Evolutionary conservation across 1,139 yeast species (phyloP), one percentile per base, ranked within the genome.

Genomic region (Hansenula lynferdii): DNA sequence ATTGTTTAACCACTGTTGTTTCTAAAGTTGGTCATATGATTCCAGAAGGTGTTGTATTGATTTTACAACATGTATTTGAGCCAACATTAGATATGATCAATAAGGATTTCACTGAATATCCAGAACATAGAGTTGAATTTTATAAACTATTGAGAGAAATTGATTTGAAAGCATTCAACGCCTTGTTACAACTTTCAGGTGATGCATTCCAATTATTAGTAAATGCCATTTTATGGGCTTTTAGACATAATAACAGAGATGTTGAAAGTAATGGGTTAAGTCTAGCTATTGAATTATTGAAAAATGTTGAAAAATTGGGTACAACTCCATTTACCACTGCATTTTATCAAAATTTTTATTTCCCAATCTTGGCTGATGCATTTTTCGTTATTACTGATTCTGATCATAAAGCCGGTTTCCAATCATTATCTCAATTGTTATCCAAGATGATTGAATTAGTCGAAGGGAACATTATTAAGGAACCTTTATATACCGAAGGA

Each of bases 171-270:
- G 81, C 94, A 20, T 94, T 92, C 71, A 75, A 79, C 46, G 96
- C 97, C 0, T 72, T 92, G 53, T 70, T 89, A 47, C 86, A 87
- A 63, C 74, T 92, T 49, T 95, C 97, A 12, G 94, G 95, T 8
- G 92, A 81, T 49, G 95, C 96, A 25, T 90, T 92, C 74, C 89
- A 85, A 60, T 76, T 90, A 42, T 83, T 92, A 42, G 80, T 94
- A 48, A 92, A 87, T 63, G 95, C 97, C 2, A 90, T 96, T 35
- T 71, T 94, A 56, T 92, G 98, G 98, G 97, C 97, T 0, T 86
- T 94, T 61, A 92, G 92, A 64, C 98, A 92, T 61, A 94, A 90
- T 55, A 87, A 90, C 62, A 77, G 97, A 62, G 97, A 89, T 44
- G 97, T 92, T 40, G 97, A 92, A 63, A 90, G 85, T 45, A 83